Evolutionary conservation across 768 basidiomycete genomes (phyloP), one percentile per base, ranked within the genome.

Genomic region (Pisolithus sp.): DNA sequence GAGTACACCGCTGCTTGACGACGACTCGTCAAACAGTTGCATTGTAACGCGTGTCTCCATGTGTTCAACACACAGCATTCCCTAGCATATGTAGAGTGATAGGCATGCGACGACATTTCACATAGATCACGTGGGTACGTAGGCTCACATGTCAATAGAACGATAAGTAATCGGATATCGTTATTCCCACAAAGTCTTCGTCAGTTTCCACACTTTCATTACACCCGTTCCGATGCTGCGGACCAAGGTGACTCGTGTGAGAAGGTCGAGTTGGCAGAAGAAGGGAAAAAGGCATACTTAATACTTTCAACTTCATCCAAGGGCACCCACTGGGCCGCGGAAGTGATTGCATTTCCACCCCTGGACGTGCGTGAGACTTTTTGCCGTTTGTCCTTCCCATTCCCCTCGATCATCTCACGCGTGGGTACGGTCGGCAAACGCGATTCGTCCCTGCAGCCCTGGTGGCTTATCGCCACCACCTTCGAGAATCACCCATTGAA

Each of bases 201-300:
- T 79, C 45, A 76, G 68, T 49, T 79, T 78, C 87, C 86, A 90
- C 49, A 89, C 76, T 69, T 90, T 89, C 60, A 79, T 60, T 34
- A 86, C 79, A 23, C 88, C 88, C 13, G 83, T 88, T 55, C 86
- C 81, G 58, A 87, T 81, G 61, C 87, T 90, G 59, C 36, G 49
- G 37, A 6, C 8, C 7, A 26, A 47, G 38, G 20, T 36, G 37
- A 44, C 18, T 18, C 37, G 15, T 15, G 47, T 24, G 46, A 10
- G 34, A 34, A 15, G 15, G 34, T 34, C 21, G 20, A 41, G 34
- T 45, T 23, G 24, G 24, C 1, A 30, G 38, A 13, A 18, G 28
- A 24, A 28, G 18, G 21, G 30, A 52, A 30, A 48, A 18, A 52
- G 18, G 49, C 80, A 63, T 72, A 85, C 88, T 88, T 86, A 46